phyloP scores from a whole-genome alignment of 208 protist species.

The Trypanosoma melophagium region DNA sequence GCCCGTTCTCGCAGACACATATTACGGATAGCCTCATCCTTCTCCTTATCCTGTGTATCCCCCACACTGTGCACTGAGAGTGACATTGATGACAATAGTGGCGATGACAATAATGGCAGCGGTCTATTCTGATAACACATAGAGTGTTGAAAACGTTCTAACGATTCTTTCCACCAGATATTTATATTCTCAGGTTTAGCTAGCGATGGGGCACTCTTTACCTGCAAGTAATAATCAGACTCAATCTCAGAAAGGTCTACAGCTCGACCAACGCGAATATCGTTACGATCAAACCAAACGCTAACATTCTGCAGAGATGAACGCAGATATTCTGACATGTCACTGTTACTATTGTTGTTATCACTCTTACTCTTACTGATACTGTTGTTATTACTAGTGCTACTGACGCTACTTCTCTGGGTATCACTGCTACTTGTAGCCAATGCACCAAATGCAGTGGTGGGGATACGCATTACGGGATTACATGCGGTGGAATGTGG shows the following conservation, averaged over 20 bases:
- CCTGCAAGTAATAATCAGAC: constrained; percentile 64
- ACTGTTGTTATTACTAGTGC: neutral
- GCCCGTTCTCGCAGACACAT: constrained; percentile 20
- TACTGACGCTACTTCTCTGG: neutral
- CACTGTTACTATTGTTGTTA: too few relatives aligned
- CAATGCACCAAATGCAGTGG: neutral
- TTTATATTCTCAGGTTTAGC: constrained; percentile 18
- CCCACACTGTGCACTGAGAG: too few relatives aligned
- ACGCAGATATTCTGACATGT: too few relatives aligned
- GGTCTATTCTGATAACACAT: neutral
- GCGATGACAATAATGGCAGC: neutral
- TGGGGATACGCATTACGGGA: constrained; percentile 20
- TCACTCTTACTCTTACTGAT: neutral
- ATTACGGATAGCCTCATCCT: constrained; percentile 9
- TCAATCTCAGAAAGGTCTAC: constrained; percentile 37
- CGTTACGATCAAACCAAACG: neutral
- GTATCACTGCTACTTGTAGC: too few relatives aligned
- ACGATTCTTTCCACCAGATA: constrained; percentile 58
- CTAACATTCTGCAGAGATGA: too few relatives aligned
- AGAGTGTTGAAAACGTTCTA: constrained; percentile 23
- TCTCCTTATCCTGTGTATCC: neutral
- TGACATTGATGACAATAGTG: neutral
- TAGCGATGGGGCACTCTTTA: constrained; percentile 36
- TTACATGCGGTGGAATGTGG: constrained; percentile 15
- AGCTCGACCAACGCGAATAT: constrained; percentile 2